Evolutionary conservation across 2,329 filamentous ascomycete genomes (phyloP).

Genomic region (Aspergillus fijiensis): DNA sequence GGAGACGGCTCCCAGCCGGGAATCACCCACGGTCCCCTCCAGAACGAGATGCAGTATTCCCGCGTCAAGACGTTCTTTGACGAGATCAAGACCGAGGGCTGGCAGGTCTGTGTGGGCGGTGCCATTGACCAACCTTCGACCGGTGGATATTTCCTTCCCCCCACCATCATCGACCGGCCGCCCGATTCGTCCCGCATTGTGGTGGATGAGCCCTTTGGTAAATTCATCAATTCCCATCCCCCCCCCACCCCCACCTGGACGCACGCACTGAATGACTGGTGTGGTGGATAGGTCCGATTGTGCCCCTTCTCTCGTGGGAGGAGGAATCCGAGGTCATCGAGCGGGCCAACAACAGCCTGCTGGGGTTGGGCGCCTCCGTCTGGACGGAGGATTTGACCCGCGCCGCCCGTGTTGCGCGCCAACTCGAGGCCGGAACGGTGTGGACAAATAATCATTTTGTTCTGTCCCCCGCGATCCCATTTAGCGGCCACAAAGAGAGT

Average conservation of each 20-base stretch:
- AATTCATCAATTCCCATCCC: no score
- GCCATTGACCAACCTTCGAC: conserved; percentile 28
- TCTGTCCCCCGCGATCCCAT: conserved; percentile 3
- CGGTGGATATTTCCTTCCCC: conserved; percentile 56
- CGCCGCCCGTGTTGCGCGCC: neutral
- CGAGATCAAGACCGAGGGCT: conserved; percentile 55
- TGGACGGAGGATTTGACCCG: conserved; percentile 52
- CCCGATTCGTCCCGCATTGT: conserved; percentile 55
- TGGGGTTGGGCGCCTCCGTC: conserved; percentile 56
- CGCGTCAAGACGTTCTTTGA: conserved; percentile 56
- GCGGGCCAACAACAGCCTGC: conserved; percentile 52
- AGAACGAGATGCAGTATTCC: conserved; percentile 64
- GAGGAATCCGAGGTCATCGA: conserved; percentile 58
- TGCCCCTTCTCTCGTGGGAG: conserved; percentile 60
- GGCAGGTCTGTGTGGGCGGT: conserved; percentile 53
- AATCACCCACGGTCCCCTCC: conserved; percentile 57
- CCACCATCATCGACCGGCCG: conserved; percentile 57
- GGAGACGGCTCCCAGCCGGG: conserved; percentile 39
- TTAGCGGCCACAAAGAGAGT: conserved; percentile 1
- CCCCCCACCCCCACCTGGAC: no score
- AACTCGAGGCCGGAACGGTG: conserved; percentile 3
- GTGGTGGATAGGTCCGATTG: conserved; percentile 47
- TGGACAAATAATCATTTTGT: conserved; percentile 8
- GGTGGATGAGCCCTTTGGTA: conserved; percentile 58
- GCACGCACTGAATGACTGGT: no score